Base-by-base conservation (phyloP, 352 stramenopile genomes). In the Aphanomyces euteiches region DNA sequence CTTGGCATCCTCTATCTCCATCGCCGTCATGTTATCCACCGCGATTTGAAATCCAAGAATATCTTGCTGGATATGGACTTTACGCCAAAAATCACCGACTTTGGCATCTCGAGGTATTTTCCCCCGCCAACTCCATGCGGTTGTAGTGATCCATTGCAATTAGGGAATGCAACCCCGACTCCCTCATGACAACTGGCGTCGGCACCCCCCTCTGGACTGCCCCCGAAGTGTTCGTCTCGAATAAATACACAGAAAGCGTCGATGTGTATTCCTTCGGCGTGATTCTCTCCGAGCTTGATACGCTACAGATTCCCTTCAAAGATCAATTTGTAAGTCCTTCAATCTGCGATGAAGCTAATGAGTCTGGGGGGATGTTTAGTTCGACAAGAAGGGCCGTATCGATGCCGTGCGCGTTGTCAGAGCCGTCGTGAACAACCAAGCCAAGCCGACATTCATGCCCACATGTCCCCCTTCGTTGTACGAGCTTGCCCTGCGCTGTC, bases 251-350 rank as follows among this genome's bases (percentile, higher is more conserved):
- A 37, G 64, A 70, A 34, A 70, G 56, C 15, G 64, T 47, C 48
- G 64, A 70, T 43, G 61, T 70, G 13, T 70, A 70, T 37, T 47
- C 17, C 4, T 70, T 70, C n/a, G 64, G 64, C 38, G 64, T 70
- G 15, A 38, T 70, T 39, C 54, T 70, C 37, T 61, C 43, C 13
- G 64, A 70, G 15, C 53, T 70, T 19, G 64, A 70, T 50, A 70
- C 64, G 1, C 36, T 47, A 15, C 40, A 70, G 17, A 19, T 47
- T 37, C 64, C 64, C 34, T 70, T 59, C 54, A 39, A 36, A 28
- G 36, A 56, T 59, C 36, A 54, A 70, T 36, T 45, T n/a, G 34
- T 37, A 70, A 21, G 64, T 39, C 47, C n/a, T 40, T 13, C 19
- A 19, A 3, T 61, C 48, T 28, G 47, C 45, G 12, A 61, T 48